Conservation (phyloP, 495 filamentous ascomycete species). For the Hypoxylon cercidicola region DNA sequence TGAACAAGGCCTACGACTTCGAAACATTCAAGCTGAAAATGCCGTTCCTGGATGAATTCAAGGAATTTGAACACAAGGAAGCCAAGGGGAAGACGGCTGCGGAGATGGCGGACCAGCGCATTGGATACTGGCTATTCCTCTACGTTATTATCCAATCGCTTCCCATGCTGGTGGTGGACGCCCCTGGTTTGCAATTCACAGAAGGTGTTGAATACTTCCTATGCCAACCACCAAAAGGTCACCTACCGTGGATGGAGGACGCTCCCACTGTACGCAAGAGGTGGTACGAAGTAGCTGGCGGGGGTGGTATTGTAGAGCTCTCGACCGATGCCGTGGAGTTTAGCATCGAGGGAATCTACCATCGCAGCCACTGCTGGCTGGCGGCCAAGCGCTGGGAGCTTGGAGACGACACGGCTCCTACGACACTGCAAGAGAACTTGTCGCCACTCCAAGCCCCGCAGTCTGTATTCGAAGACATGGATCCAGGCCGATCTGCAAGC, state of each 20-base stretch:
- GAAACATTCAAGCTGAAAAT: slow-evolving; percentile 67
- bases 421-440: slow-evolving; percentile 35
- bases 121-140: slow-evolving; percentile 93
- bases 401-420: slow-evolving; percentile 32
- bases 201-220: slow-evolving; percentile 95
- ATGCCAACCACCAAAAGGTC: slow-evolving; percentile 86
- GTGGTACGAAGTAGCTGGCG: slow-evolving; percentile 83
- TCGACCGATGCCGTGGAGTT: slow-evolving; percentile 87
- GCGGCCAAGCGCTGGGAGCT: slow-evolving; percentile 77
- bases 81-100: slow-evolving; percentile 75
- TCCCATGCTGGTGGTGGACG: slow-evolving; percentile 90
- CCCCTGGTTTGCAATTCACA: slow-evolving; percentile 76
- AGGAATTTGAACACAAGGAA: slow-evolving; percentile 81
- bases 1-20: slow-evolving; percentile 80
- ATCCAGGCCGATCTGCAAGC: slow-evolving; percentile 36
- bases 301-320: slow-evolving; percentile 76
- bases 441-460: slow-evolving; percentile 54
- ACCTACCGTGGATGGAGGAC: slow-evolving; percentile 86
- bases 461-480: slow-evolving; percentile 43
- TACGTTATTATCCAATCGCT: slow-evolving; percentile 91
- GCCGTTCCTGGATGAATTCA: slow-evolving; percentile 80
- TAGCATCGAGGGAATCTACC: slow-evolving; percentile 88
- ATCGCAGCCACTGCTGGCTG: slow-evolving; percentile 91
- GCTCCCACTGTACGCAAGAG: slow-evolving; percentile 69
- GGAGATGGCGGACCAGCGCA: slow-evolving; percentile 79